phyloP scores from a whole-genome alignment of 305 asterid genomes.

The Plantago rigida region DNA sequence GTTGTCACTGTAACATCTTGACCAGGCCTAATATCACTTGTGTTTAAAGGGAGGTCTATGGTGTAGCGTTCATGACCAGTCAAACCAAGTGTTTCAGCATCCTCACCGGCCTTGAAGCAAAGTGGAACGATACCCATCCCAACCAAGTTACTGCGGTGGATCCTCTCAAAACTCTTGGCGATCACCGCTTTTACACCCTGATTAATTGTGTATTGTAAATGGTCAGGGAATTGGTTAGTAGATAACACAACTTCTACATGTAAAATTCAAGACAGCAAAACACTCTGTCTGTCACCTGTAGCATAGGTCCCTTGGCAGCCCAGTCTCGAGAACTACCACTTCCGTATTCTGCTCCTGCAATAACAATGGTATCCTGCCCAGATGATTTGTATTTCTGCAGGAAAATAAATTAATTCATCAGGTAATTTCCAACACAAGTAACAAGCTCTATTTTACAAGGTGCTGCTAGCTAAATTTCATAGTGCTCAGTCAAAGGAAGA shows the following conservation, averaged over 20 bases:
- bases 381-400: constrained; percentile 61
- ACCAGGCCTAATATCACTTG: constrained; percentile 63
- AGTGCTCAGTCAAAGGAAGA: too few species aligned
- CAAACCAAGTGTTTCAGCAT: constrained; percentile 66
- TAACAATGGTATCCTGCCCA: constrained; percentile 63
- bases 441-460: not conserved
- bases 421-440: constrained; percentile 4
- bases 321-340: constrained; percentile 96
- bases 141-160: constrained; percentile 82
- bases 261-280: not conserved
- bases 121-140: constrained; percentile 93
- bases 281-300: constrained; percentile 45
- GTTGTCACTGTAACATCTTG: constrained; percentile 68
- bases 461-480: too few species aligned
- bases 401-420: constrained; percentile 15
- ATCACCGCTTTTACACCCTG: constrained; percentile 96
- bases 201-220: not conserved
- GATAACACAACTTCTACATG: not conserved
- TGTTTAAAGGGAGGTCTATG: constrained; percentile 56
- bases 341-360: constrained; percentile 92
- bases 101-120: constrained; percentile 76
- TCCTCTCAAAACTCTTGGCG: constrained; percentile 85
- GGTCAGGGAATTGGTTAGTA: not conserved
- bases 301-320: constrained; percentile 97
- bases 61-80: constrained; percentile 78